Base-by-base conservation (phyloP, 2,329 filamentous ascomycete genomes). In the Trichoderma lentiforme region DNA sequence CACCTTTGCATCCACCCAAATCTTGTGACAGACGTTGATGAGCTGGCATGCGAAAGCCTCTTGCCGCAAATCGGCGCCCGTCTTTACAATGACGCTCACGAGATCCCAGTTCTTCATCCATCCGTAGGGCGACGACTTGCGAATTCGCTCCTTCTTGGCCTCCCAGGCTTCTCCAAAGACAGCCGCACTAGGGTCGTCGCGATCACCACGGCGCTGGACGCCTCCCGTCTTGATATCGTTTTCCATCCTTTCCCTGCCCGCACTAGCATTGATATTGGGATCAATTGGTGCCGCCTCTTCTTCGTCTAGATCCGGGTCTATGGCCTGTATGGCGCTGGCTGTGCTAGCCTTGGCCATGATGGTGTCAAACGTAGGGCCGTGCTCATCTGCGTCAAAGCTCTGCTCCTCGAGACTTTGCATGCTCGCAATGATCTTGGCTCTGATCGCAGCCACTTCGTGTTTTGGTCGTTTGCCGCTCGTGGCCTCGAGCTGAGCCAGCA, bases 21-120 rank as follows among this genome's bases (percentile, higher is more conserved):
- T 94, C 82, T 91, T 93, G 78, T 92, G 88, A 81, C 93, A 96
- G 14, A 94, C 91, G 71, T 89, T 86, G 75, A 96, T 96, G 58
- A 96, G 87, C 82, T 96, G 93, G 79, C 93, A 95, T 7, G 93
- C 93, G 80, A 96, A 96, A 0, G 93, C 93, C 81, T 96, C 93
- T 82, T 96, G 93, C 65, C 93, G 87, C 73, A 96, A 83, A 81
- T 96, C 93, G 3, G 92, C 92, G 3, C 93, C 93, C 12, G 93
- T 96, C 84, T 96, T 96, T 76, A 96, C 91, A 78, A 96, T 96
- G 73, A 96, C 93, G 78, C 92, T 95, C 74, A 96, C 86, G 28
- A 96, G 86, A 77, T 96, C 93, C 93, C 93, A 96, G 78, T 94
- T 95, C 83, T 93, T 93, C 90, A 94, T 93, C 89, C 92, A 94